Conservation (phyloP, 306 rosid species). For the Cicer cuneatum region DNA sequence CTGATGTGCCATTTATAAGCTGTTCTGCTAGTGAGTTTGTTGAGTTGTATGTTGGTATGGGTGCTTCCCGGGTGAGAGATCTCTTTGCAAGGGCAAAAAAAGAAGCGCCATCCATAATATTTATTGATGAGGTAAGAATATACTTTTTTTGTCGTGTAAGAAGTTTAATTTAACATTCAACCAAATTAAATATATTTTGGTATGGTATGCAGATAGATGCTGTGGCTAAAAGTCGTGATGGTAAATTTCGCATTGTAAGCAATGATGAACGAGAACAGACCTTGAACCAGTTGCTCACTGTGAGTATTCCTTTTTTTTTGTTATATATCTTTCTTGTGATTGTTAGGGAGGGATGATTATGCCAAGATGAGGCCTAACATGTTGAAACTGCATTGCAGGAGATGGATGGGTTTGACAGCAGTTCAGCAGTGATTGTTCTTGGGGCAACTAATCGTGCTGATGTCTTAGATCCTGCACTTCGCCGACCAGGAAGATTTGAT, state of each 20-base stretch:
- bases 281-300: slow-evolving; percentile 96
- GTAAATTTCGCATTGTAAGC: slow-evolving; percentile 93
- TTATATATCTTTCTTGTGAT: slow-evolving; percentile 39
- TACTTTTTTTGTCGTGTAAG: slow-evolving; percentile 17
- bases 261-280: slow-evolving; percentile 98
- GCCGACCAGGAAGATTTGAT: slow-evolving; percentile 98
- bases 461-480: slow-evolving; percentile 95
- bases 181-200: slow-evolving; percentile 34
- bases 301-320: slow-evolving; percentile 53
- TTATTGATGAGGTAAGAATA: slow-evolving; percentile 84
- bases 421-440: slow-evolving; percentile 92
- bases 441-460: slow-evolving; percentile 99
- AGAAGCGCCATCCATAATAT: slow-evolving; percentile 94
- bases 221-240: slow-evolving; percentile 98
- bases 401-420: slow-evolving; percentile 99
- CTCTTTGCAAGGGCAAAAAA: slow-evolving; percentile 98
- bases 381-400: slow-evolving; percentile 63
- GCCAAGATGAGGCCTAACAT: slow-evolving; percentile 11
- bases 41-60: slow-evolving; percentile 98
- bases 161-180: slow-evolving; percentile 35
- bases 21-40: slow-evolving; percentile 99
- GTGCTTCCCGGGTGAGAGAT: slow-evolving; percentile 99
- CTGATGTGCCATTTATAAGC: slow-evolving; percentile 95
- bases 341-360: not conserved
- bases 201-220: slow-evolving; percentile 80